Evolutionary conservation across 805 yeast species (phyloP).

Genomic region (Saccharomycopsis amapae): DNA sequence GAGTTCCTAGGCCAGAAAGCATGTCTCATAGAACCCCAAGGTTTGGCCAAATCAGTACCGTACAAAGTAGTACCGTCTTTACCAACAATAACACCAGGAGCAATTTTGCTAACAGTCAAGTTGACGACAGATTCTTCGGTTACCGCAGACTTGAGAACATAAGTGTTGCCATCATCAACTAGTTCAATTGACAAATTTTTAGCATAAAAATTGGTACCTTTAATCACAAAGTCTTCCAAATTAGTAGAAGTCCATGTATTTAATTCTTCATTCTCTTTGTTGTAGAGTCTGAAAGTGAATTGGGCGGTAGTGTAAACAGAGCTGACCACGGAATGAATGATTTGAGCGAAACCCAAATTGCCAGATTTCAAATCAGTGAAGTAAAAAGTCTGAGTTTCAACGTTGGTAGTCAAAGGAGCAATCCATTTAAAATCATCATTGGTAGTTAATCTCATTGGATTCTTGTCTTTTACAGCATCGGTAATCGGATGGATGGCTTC

Average conservation of each 20-base stretch:
- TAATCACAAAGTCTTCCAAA: conserved; percentile 66
- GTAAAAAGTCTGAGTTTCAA: conserved; percentile 92
- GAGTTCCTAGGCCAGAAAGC: conserved; percentile 90
- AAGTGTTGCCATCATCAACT: conserved; percentile 43
- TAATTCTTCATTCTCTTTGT: conserved; percentile 42
- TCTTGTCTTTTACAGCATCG: conserved; percentile 45
- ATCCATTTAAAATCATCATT: conserved; percentile 71
- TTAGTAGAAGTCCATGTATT: conserved; percentile 88
- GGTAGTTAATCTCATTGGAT: conserved; percentile 53
- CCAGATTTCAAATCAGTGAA: conserved; percentile 58
- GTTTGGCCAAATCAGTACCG: conserved; percentile 75
- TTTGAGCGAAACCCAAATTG: conserved; percentile 81
- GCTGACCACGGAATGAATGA: conserved; percentile 90
- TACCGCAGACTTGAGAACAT: conserved; percentile 56
- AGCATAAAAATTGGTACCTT: conserved; percentile 76
- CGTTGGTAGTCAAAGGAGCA: conserved; percentile 74
- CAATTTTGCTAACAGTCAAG: conserved; percentile 49
- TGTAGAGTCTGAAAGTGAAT: conserved; percentile 79
- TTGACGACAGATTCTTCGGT: conserved; percentile 66
- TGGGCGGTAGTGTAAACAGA: conserved; percentile 78
- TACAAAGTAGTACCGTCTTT: conserved; percentile 77
- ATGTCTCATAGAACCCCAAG: conserved; percentile 98
- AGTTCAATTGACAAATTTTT: conserved; percentile 60
- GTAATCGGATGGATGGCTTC: conserved; percentile 87
- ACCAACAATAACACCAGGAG: conserved; percentile 86